Percentiles rank a stretch among this genome's conserved stretches.
Conservation (phyloP, 352 stramenopile species). For the Albugo laibachii region DNA sequence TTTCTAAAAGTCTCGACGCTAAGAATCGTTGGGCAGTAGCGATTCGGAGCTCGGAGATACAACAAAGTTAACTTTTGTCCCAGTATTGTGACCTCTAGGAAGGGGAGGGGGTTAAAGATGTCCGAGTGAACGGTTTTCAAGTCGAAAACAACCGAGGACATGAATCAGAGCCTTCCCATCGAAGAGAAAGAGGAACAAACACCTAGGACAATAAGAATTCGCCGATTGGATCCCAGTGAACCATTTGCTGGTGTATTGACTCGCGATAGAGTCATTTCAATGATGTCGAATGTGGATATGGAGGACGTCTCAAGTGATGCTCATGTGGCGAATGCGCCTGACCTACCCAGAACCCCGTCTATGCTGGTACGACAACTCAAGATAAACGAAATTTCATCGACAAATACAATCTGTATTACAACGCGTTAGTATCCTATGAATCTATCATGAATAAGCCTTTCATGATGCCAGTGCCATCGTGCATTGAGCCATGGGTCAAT, state of each 20-base stretch:
- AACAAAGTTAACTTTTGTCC: conserved; percentile 1
- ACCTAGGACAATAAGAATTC: neutral
- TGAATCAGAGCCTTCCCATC: neutral
- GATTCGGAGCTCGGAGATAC: neutral
- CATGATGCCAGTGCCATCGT: neutral
- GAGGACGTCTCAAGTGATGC: neutral
- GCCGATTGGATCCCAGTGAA: neutral
- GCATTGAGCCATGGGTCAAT: neutral
- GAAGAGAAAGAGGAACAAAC: neutral
- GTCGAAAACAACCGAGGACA: neutral
- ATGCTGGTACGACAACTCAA: neutral
- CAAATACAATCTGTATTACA: neutral
- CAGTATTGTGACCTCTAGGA: neutral
- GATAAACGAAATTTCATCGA: neutral
- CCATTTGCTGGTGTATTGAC: neutral
- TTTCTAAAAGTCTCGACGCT: too few relatives aligned
- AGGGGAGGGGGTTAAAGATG: neutral
- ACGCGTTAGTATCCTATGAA: neutral
- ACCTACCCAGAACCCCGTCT: neutral
- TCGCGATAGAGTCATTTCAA: neutral
- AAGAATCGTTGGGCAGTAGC: neutral
- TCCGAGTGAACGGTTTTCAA: neutral
- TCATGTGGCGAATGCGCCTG: neutral
- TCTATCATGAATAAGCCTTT: neutral
- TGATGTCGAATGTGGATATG: neutral